Evolutionary conservation across 495 filamentous ascomycete genomes (phyloP), one percentile per base, ranked within the genome.

Genomic region (Aspergillus bertholletiae): DNA sequence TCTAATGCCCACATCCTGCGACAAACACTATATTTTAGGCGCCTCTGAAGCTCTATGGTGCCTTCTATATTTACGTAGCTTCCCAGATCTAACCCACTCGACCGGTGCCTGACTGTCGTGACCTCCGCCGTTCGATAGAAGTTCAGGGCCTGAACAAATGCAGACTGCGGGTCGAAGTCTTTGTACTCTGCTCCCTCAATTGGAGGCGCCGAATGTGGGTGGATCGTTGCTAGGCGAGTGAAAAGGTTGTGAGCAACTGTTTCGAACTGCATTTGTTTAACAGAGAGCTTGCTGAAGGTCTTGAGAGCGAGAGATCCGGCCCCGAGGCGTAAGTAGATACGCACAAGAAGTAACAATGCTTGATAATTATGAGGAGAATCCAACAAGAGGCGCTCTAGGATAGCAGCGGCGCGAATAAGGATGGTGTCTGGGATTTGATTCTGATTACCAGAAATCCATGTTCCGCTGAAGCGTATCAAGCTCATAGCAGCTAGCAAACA

Each of bases 181-280:
- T 71, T 75, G 49, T 68, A 71, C 45, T 76, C 73, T 12, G 63
- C 67, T 13, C 68, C 70, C 34, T 74, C 74, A 46, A 68, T 64
- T 0, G 72, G 72, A 2, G 73, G 71, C 21, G 69, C 69, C 18
- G 71, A 67, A 47, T 75, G 70, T 46, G 80, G 80, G 54, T 82
- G 80, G 11, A 85, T 73, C 0, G 76, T 79, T n/a, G 80, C 78
- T 37, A 85, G 69, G 15, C 81, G 76, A 0, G 82, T 83, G 58
- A 78, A 79, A 12, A 85, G 64, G 26, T 78, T 78, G 57, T 85
- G 82, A 13, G 80, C 74, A 44, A 85, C 66, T 20, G 78, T 80
- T 56, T 84, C 81, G 55, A 77, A 77, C 59, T 86, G 83, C 24
- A 85, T 64, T 40, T 86, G 81, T 55, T 86, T 86, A 48, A 86